Base-by-base conservation (phyloP, 345 rosid genomes). In the Citrus sp. region DNA sequence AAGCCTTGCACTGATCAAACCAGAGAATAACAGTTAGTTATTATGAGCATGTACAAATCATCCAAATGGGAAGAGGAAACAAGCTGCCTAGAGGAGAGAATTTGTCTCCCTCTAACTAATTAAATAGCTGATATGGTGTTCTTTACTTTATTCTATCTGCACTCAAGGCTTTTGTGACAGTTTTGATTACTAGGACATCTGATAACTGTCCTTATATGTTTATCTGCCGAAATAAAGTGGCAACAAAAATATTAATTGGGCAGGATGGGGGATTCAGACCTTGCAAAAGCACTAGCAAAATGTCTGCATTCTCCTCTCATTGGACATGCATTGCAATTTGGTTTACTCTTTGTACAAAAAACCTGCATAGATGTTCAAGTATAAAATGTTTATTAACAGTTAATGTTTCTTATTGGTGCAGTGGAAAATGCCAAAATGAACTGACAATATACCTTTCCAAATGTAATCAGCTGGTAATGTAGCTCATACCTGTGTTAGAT, bases 291-390 rank as follows among this genome's bases (percentile, higher is more conserved):
- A 86, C 99, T 95, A 27, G 99, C 97, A 84, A 93, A 95, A 80
- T 95, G 99, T 80, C 97, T 91, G 90, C 99, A 95, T 67, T 93
- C 98, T 75, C 94, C 94, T 87, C 96, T 88, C 97, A 95, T 89
- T 24, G 99, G 99, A 71, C 99, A 95, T 67, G 96, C 99, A 85
- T 95, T 95, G 85, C 99, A 95, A 77, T 93, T 95, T 66, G 99
- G 99, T 79, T 78, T 91, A 78, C 82, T 93, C 84, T 95, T 95
- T 25, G 99, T 95, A 86, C 99, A 95, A 81, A 93, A 95, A 7
- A 93, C 98, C 99, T 95, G 93, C 85, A 87, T 63, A 71, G 80
- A 77, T 78, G 80, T 77, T 59, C 65, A 84, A 67, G 80, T 71
- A 42, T 60, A 63, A 82, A 63, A 61, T n/a, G 55, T 46, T 56